These are phyloP conservation scores for Scedosporium dehoogii DNA, from an alignment of 2,329 filamentous ascomycete genomes.

Conservation along the genomic window DNA sequence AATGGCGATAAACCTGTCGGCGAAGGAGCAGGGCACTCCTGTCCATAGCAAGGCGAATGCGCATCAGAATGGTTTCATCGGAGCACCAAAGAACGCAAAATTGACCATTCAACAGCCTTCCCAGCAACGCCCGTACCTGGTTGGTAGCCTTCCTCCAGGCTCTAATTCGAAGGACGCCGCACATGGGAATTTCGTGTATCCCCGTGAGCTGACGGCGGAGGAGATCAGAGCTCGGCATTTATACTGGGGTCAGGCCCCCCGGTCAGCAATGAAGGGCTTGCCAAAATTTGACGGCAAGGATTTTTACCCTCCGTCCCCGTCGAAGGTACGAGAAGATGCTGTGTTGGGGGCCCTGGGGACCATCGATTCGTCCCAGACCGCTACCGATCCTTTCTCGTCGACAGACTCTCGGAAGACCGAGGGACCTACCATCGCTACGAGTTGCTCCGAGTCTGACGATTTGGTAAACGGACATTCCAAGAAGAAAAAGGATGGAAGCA, in stretches of 20 bases:
- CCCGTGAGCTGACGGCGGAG: slow-evolving; percentile 45
- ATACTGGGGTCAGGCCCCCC: slow-evolving; percentile 50
- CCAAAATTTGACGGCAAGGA: slow-evolving; percentile 57
- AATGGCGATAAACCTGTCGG: background rate
- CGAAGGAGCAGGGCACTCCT: slow-evolving; percentile 7
- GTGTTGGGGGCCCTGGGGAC: slow-evolving; percentile 4
- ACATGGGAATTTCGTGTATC: slow-evolving; percentile 42
- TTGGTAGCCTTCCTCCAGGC: slow-evolving; percentile 39
- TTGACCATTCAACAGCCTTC: background rate
- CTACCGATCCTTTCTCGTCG: slow-evolving; percentile 4
- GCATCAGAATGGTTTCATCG: background rate
- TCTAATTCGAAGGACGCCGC: slow-evolving; percentile 29
- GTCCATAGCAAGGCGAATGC: background rate
- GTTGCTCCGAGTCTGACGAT: slow-evolving; percentile 3
- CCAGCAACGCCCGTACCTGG: slow-evolving; percentile 37
- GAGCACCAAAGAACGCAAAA: background rate
- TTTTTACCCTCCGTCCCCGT: slow-evolving; percentile 49
- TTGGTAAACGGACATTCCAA: background rate
- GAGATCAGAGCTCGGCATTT: slow-evolving; percentile 48
- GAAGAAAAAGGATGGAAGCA: background rate
- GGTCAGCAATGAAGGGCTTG: slow-evolving; percentile 38
- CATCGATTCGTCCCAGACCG: slow-evolving; percentile 5
- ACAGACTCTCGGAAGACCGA: slow-evolving; percentile 7
- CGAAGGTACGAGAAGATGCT: slow-evolving; percentile 21
- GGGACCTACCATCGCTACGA: slow-evolving; percentile 5